Evolutionary conservation across 176 grass and related monocot genomes (phyloP).

Genomic region (Musa schizocarpa): DNA sequence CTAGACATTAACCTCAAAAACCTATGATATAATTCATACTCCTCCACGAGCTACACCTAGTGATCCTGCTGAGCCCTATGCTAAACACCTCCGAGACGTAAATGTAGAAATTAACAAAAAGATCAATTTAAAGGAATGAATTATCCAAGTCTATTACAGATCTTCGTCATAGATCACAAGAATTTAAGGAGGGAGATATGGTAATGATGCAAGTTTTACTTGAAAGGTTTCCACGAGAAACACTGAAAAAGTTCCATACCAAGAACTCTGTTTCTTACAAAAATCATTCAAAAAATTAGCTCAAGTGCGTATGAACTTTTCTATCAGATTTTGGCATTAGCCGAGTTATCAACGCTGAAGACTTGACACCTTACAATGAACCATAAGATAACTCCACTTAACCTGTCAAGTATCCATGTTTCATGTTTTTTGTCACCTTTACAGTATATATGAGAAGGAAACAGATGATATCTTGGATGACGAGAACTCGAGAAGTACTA

Average conservation of each 20-base stretch:
- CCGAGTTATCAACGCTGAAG: not conserved
- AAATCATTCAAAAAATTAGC: not conserved
- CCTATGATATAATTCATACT: not conserved
- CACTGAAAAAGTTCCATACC: not conserved
- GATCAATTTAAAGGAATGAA: not conserved
- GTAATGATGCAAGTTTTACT: not conserved
- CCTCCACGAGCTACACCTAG: not conserved
- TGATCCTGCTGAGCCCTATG: not conserved
- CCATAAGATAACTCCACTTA: too few species aligned
- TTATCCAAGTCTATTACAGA: not conserved
- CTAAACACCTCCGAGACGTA: not conserved
- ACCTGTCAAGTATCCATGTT: too few species aligned
- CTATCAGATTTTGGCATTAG: not conserved
- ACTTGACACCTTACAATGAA: too few species aligned
- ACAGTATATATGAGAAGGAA: too few species aligned
- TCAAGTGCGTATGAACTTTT: not conserved
- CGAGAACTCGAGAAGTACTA: too few species aligned
- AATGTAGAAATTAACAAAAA: not conserved
- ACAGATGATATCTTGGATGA: too few species aligned
- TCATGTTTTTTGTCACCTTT: too few species aligned
- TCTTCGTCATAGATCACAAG: not conserved
- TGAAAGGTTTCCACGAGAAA: not conserved
- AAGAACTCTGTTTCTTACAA: not conserved
- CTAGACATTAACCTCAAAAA: not conserved
- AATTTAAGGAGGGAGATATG: not conserved